Evolutionary conservation across 441 rosid species (phyloP).

Genomic region (Adansonia madagascariensis): DNA sequence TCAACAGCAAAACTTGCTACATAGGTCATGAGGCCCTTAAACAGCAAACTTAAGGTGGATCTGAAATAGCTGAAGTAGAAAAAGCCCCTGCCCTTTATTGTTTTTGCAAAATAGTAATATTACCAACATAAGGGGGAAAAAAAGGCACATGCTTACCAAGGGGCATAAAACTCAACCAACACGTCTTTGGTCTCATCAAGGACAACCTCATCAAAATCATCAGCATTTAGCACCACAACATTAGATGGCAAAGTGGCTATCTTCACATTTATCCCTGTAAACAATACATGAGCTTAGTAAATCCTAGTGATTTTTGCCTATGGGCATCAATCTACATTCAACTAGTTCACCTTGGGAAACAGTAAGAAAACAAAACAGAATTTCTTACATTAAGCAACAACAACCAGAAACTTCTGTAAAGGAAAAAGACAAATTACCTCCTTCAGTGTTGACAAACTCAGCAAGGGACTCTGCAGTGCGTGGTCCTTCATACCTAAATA

Average conservation of each 20-base stretch:
- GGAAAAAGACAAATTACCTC: slow-evolving; percentile 49
- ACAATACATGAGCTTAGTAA: slow-evolving; percentile 21
- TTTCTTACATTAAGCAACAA: background rate
- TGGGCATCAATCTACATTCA: background rate
- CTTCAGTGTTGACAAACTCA: slow-evolving; percentile 88
- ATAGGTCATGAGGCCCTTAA: background rate
- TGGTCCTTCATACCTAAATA: slow-evolving; percentile 80
- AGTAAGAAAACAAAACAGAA: background rate
- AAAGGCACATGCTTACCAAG: slow-evolving; percentile 59
- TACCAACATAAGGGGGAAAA: background rate
- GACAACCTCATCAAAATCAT: slow-evolving; percentile 76
- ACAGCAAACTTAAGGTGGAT: background rate
- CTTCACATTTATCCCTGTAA: slow-evolving; percentile 85
- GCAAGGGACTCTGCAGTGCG: slow-evolving; percentile 81
- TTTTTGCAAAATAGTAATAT: background rate
- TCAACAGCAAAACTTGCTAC: background rate
- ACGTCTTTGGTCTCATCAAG: slow-evolving; percentile 83
- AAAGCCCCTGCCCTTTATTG: background rate
- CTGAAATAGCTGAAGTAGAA: background rate
- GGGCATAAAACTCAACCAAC: slow-evolving; percentile 92
- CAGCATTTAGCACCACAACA: slow-evolving; percentile 69
- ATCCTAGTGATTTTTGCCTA: background rate
- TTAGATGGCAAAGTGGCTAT: slow-evolving; percentile 67
- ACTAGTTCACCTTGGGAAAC: background rate
- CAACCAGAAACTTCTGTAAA: background rate